Conservation (phyloP, 352 stramenopile species). For the Phytophthora constricta region DNA sequence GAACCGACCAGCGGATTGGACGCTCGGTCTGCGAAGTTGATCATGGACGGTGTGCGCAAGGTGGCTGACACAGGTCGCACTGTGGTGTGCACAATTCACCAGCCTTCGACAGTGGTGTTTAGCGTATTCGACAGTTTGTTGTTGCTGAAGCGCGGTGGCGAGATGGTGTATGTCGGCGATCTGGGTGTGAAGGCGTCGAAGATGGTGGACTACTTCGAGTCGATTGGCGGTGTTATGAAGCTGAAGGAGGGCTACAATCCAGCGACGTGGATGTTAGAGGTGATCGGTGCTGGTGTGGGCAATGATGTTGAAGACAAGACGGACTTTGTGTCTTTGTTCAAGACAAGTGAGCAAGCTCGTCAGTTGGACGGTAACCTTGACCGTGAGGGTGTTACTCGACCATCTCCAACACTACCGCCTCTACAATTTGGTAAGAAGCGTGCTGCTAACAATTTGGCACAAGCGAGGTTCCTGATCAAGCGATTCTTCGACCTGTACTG, state of each 20-base stretch:
- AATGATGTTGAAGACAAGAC: conserved; percentile 31
- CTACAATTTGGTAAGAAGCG: conserved; percentile 22
- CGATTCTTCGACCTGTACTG: conserved; percentile 71
- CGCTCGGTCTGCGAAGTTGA: conserved; percentile 69
- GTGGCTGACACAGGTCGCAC: conserved; percentile 61
- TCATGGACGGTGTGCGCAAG: conserved; percentile 84
- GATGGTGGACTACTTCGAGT: conserved; percentile 57
- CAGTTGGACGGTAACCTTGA: conserved; percentile 3
- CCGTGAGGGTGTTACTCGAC: conserved; percentile 4
- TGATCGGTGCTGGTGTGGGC: conserved; percentile 48
- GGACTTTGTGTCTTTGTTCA: conserved; percentile 20
- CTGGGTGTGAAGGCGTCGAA: conserved; percentile 43
- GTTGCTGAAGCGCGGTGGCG: conserved; percentile 62
- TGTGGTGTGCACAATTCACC: conserved; percentile 91
- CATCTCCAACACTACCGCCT: not conserved
- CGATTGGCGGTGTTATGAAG: conserved; percentile 42
- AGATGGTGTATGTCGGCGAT: conserved; percentile 64
- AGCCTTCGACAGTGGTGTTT: conserved; percentile 53
- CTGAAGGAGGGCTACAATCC: conserved; percentile 76
- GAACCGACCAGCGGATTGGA: conserved; percentile 85
- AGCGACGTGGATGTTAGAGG: conserved; percentile 88
- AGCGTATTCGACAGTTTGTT: conserved; percentile 80
- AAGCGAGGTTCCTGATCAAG: conserved; percentile 44
- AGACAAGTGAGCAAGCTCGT: conserved; percentile 11
- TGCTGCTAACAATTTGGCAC: conserved; percentile 2